Evolutionary conservation across 2,329 filamentous ascomycete species (phyloP).

Genomic region (Paecilomyces sp.): DNA sequence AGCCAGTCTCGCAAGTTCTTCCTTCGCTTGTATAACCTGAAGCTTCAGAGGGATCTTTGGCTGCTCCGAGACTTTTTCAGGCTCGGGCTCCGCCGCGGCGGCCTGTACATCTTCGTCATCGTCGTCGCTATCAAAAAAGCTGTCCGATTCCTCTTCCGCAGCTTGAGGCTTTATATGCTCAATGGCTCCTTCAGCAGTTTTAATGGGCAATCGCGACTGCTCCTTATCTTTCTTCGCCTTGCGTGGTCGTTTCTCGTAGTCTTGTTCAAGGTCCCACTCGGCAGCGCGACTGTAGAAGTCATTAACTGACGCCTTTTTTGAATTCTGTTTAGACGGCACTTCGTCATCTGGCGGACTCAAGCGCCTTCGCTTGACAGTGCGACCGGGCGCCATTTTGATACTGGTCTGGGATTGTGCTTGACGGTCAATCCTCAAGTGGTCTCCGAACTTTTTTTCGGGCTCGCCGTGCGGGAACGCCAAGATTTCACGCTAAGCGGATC

Average conservation of each 20-base stretch:
- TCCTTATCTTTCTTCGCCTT: constrained; percentile 69
- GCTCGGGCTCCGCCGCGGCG: constrained; percentile 21
- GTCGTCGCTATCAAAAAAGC: constrained; percentile 54
- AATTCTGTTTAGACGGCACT: constrained; percentile 18
- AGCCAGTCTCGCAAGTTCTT: constrained; percentile 81
- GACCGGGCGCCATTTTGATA: constrained; percentile 39
- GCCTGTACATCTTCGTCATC: constrained; percentile 51
- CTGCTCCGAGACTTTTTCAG: constrained; percentile 42
- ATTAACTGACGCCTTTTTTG: constrained; percentile 22
- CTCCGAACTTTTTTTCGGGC: background rate
- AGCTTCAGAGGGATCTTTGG: constrained; percentile 66
- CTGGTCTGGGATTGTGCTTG: background rate
- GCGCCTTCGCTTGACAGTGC: constrained; percentile 43
- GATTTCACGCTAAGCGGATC: constrained; percentile 14
- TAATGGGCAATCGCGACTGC: constrained; percentile 73
- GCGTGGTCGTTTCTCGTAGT: constrained; percentile 74
- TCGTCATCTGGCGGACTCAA: constrained; percentile 41
- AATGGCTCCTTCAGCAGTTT: constrained; percentile 69
- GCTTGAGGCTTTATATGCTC: constrained; percentile 48
- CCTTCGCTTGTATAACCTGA: constrained; percentile 80
- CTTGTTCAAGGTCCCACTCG: constrained; percentile 85
- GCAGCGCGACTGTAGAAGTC: constrained; percentile 67
- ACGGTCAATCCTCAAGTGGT: background rate
- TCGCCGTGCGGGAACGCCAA: constrained; percentile 16
- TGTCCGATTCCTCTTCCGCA: constrained; percentile 51